Evolutionary conservation across 345 rosid species (phyloP).

Genomic region (Combretum micranthum): DNA sequence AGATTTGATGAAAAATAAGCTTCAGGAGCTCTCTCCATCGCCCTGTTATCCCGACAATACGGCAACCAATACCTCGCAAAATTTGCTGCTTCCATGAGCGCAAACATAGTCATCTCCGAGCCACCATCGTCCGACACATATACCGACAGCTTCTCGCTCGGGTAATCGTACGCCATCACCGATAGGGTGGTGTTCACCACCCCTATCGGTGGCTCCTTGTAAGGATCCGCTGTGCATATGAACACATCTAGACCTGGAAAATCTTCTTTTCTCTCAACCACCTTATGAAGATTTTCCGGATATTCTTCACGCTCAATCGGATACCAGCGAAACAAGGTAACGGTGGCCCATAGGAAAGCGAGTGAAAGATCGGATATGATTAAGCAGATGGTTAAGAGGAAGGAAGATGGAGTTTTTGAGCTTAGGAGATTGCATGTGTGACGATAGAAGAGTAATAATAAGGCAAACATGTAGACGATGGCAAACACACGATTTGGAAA

Average conservation of each 20-base stretch:
- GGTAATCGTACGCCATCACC: slow-evolving; percentile 73
- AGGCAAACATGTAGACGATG: slow-evolving; percentile 35
- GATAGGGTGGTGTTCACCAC: slow-evolving; percentile 75
- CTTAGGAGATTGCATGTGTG: slow-evolving; percentile 34
- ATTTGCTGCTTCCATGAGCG: slow-evolving; percentile 64
- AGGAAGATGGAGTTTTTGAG: slow-evolving; percentile 12
- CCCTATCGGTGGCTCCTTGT: slow-evolving; percentile 71
- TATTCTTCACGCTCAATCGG: slow-evolving; percentile 36
- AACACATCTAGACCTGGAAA: slow-evolving; percentile 62
- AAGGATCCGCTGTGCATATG: slow-evolving; percentile 87
- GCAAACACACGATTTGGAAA: slow-evolving; percentile 42
- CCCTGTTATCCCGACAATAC: slow-evolving; percentile 39
- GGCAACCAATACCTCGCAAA: slow-evolving; percentile 74
- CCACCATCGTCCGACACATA: slow-evolving; percentile 89
- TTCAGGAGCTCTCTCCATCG: slow-evolving; percentile 45
- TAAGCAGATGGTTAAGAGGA: slow-evolving; percentile 17
- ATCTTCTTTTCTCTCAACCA: slow-evolving; percentile 21
- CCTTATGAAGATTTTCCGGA: slow-evolving; percentile 34
- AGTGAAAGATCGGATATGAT: slow-evolving; percentile 50
- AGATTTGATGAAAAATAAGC: slow-evolving; percentile 38
- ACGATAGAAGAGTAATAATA: slow-evolving; percentile 39
- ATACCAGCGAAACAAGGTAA: slow-evolving; percentile 28
- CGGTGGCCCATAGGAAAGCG: slow-evolving; percentile 56
- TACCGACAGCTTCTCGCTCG: slow-evolving; percentile 55
- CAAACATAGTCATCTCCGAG: slow-evolving; percentile 58